Percentiles rank a stretch among this genome's conserved stretches.
Evolutionary conservation across 108 stramenopile species (phyloP).

Genomic region (Cyclotella baltica): DNA sequence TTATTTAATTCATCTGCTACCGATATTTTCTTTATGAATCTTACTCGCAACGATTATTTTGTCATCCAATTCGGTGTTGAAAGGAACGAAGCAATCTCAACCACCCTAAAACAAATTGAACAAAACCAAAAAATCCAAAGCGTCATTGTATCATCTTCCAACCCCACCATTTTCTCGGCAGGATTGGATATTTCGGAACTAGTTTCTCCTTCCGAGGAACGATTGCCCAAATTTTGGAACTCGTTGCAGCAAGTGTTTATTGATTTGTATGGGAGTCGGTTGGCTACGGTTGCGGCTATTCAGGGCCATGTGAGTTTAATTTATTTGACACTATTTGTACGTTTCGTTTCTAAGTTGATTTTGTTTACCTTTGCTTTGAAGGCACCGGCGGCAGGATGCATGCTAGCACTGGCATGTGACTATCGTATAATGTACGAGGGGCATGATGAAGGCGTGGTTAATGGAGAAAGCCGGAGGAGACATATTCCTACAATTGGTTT

Average conservation of each 20-base stretch:
- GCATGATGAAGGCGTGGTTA: neutral
- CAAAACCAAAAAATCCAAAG: slow-evolving; percentile 55
- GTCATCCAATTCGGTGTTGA: no score
- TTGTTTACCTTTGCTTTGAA: no score
- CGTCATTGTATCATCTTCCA: slow-evolving; percentile 68
- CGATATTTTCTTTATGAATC: no score
- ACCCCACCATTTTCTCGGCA: slow-evolving; percentile 79
- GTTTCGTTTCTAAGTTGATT: neutral
- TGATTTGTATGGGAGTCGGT: slow-evolving; percentile 79
- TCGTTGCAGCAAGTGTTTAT: slow-evolving; percentile 84
- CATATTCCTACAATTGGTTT: slow-evolving; percentile 69
- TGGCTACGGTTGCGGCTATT: slow-evolving; percentile 76
- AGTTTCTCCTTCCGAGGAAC: slow-evolving; percentile 61
- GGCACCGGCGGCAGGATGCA: slow-evolving; percentile 88
- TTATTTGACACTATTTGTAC: neutral
- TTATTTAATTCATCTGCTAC: no score
- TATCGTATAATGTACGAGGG: slow-evolving; percentile 76
- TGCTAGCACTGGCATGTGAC: slow-evolving; percentile 88
- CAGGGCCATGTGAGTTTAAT: slow-evolving; percentile 60
- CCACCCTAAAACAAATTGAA: slow-evolving; percentile 68
- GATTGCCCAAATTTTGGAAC: slow-evolving; percentile 77
- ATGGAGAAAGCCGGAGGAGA: slow-evolving; percentile 6
- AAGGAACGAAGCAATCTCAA: slow-evolving; percentile 71
- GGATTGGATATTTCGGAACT: slow-evolving; percentile 86
- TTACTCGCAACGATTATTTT: no score